These are phyloP conservation scores for Russula sp. DNA, from an alignment of 768 basidiomycete species.

Conservation along the genomic window DNA sequence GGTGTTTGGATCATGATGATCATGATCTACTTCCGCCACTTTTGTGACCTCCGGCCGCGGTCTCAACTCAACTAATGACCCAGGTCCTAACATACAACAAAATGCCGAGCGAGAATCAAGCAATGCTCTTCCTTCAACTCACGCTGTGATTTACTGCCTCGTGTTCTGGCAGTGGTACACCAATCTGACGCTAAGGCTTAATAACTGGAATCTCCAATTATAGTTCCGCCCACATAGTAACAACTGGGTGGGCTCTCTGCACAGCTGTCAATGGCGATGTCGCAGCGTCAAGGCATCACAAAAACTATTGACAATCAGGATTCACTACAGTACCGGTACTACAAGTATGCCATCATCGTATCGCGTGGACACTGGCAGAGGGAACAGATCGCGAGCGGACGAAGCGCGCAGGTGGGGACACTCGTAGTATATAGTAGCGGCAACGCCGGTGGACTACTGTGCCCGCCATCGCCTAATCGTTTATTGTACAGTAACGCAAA, in stretches of 20 bases:
- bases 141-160: not conserved
- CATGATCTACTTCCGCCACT: not conserved
- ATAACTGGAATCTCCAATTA: not conserved
- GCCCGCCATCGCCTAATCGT: not conserved
- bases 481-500: no score
- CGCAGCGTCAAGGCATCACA: not conserved
- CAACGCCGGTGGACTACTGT: not conserved
- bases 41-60: not conserved
- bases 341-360: not conserved
- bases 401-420: not conserved
- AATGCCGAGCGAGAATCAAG: not conserved
- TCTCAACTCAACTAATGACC: not conserved
- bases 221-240: not conserved
- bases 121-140: not conserved
- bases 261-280: not conserved
- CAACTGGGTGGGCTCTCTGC: not conserved
- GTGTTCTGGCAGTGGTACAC: not conserved
- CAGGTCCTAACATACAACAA: not conserved
- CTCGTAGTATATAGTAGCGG: not conserved
- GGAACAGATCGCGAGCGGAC: not conserved
- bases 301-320: not conserved
- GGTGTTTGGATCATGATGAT: not conserved
- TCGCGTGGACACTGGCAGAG: not conserved
- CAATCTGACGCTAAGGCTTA: not conserved
- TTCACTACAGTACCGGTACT: not conserved